Percentiles rank a stretch among this genome's conserved stretches.
Conservation (phyloP, 225 moss, liverwort and hornwort species). For the Polytrichum commune region DNA sequence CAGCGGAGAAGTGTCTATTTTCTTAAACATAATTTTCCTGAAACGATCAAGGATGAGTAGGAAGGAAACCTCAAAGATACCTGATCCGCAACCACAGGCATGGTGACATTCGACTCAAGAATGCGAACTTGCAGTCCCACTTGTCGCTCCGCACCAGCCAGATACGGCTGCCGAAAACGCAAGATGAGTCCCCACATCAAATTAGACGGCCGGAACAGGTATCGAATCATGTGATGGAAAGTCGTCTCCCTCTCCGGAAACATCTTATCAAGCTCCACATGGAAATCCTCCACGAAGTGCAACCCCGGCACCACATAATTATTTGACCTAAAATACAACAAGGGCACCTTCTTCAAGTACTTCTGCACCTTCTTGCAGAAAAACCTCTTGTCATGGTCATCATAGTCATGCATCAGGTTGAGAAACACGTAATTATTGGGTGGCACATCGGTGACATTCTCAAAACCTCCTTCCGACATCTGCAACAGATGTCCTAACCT, state of each 20-base stretch:
- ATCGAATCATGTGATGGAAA: conserved; percentile 65
- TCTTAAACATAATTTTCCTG: background rate
- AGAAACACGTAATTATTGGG: conserved; percentile 49
- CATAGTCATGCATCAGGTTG: conserved; percentile 70
- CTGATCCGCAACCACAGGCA: conserved; percentile 55
- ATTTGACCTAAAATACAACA: conserved; percentile 68
- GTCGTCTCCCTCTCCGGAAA: conserved; percentile 58
- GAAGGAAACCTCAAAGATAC: conserved; percentile 8
- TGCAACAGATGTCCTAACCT: conserved; percentile 51
- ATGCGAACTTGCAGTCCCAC: conserved; percentile 81
- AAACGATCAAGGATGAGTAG: background rate
- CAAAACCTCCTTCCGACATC: conserved; percentile 24
- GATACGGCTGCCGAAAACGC: conserved; percentile 58
- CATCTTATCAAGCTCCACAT: conserved; percentile 53
- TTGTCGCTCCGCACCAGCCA: conserved; percentile 44
- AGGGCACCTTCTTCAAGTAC: conserved; percentile 42
- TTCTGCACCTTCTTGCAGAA: conserved; percentile 68
- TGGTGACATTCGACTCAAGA: conserved; percentile 48
- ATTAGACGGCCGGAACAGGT: conserved; percentile 80
- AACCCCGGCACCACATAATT: conserved; percentile 72
- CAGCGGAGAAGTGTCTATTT: background rate
- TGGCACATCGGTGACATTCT: conserved; percentile 21
- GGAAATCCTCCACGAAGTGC: conserved; percentile 54
- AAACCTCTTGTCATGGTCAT: conserved; percentile 59
- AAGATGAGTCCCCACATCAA: conserved; percentile 60